Conservation (phyloP, 305 asterid genomes). For the Euphrasia arctica region DNA sequence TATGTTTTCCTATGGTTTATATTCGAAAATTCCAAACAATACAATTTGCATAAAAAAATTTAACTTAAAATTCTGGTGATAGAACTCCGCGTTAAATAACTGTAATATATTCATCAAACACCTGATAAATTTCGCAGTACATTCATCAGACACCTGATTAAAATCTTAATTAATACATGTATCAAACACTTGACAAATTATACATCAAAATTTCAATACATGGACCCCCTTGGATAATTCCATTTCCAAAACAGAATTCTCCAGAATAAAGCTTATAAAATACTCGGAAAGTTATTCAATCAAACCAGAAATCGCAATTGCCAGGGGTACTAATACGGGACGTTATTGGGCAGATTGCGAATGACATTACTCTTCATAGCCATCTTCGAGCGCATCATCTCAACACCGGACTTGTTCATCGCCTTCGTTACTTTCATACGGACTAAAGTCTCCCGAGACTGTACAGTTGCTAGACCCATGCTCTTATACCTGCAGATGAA, state of each 20-base stretch:
- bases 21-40: no score
- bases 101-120: no score
- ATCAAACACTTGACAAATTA: background rate
- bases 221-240: background rate
- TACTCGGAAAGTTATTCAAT: background rate
- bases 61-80: no score
- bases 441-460: slow-evolving; percentile 62
- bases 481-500: slow-evolving; percentile 62
- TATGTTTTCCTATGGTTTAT: no score
- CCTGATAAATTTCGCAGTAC: no score
- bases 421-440: slow-evolving; percentile 82
- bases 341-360: slow-evolving; percentile 88
- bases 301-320: background rate
- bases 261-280: background rate
- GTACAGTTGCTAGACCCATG: slow-evolving; percentile 92
- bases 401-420: slow-evolving; percentile 67
- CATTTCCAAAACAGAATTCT: background rate
- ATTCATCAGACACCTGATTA: no score
- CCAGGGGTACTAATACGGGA: slow-evolving; percentile 41
- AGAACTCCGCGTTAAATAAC: no score
- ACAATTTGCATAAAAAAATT: no score
- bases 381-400: slow-evolving; percentile 78
- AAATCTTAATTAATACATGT: no score
- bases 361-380: slow-evolving; percentile 93
- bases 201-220: background rate